A percentile compares a stretch with the other conserved stretches of the same genome.
phyloP scores from a whole-genome alignment of 371 early-diverging fungal species.

The Chytridium lagenaria region DNA sequence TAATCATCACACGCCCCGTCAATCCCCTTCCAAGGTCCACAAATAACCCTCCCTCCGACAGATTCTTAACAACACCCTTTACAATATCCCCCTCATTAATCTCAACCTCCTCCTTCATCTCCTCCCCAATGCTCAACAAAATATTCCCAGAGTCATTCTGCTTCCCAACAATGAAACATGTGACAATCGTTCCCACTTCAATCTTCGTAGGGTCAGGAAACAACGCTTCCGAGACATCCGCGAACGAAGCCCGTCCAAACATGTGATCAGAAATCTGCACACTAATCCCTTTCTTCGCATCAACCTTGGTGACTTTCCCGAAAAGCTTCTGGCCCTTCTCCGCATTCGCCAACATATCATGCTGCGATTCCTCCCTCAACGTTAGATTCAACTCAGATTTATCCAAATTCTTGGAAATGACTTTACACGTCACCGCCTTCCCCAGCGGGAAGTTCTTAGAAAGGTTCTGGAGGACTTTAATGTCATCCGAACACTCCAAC shows the following conservation, averaged over 20 bases:
- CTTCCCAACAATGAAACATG: conserved; percentile 55
- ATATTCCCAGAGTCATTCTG: conserved; percentile 6
- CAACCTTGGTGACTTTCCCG: conserved; percentile 60
- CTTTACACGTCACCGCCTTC: conserved; percentile 63
- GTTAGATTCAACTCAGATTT: conserved; percentile 47
- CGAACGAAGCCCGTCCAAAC: conserved; percentile 65
- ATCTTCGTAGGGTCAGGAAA: conserved; percentile 61
- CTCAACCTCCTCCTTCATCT: conserved; percentile 55
- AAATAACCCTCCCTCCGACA: conserved; percentile 78
- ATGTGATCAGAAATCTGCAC: conserved; percentile 61
- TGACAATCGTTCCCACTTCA: conserved; percentile 56
- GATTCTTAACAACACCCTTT: conserved; percentile 75
- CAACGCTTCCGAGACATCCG: conserved; percentile 67
- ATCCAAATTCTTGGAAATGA: conserved; percentile 55
- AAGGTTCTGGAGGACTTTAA: conserved; percentile 53
- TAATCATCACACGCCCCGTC: conserved; percentile 82
- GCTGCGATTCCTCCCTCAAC: conserved; percentile 27
- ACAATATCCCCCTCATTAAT: conserved; percentile 60
- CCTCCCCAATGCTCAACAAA: neutral
- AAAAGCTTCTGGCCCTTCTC: conserved; percentile 58
- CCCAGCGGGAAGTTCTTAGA: conserved; percentile 61
- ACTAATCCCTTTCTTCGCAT: conserved; percentile 53
- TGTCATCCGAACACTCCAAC: conserved; percentile 58
- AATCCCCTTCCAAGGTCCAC: conserved; percentile 69
- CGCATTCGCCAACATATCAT: conserved; percentile 47